These are phyloP conservation scores for Babesia sp. DNA, from an alignment of 169 alveolate species.

Conservation along the genomic window DNA sequence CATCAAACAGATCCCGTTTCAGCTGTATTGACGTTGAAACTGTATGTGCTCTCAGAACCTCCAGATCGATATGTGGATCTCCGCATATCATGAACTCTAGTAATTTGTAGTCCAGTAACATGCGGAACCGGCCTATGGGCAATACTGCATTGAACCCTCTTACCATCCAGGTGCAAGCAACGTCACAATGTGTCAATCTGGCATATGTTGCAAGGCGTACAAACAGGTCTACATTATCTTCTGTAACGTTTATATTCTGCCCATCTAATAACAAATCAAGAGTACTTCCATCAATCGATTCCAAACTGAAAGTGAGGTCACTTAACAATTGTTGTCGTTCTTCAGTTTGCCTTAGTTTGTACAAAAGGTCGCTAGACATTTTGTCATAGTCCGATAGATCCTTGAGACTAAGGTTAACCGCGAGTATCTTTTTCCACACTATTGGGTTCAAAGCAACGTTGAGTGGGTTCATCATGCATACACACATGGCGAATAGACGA, in stretches of 20 bases:
- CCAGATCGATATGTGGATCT: constrained; percentile 85
- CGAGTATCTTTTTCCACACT: constrained; percentile 85
- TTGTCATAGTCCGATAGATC: constrained; percentile 65
- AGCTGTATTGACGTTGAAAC: constrained; percentile 79
- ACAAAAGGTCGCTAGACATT: constrained; percentile 41
- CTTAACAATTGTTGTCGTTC: constrained; percentile 2
- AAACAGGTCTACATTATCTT: constrained; percentile 78
- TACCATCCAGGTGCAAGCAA: constrained; percentile 75
- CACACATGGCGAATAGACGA: constrained; percentile 88
- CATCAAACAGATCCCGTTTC: constrained; percentile 82
- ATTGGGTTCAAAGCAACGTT: constrained; percentile 85
- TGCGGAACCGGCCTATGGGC: constrained; percentile 87
- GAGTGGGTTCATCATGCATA: constrained; percentile 83
- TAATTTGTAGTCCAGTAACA: constrained; percentile 78
- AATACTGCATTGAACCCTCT: constrained; percentile 86
- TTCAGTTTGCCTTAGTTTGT: constrained; percentile 13
- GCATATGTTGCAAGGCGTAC: constrained; percentile 80
- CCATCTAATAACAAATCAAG: constrained; percentile 71
- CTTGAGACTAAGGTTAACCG: constrained; percentile 41
- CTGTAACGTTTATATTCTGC: constrained; percentile 72
- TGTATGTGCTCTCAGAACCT: constrained; percentile 83
- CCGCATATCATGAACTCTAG: constrained; percentile 89
- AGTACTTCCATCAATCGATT: constrained; percentile 41
- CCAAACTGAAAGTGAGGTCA: constrained; percentile 53
- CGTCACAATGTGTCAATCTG: constrained; percentile 81